Evolutionary conservation across 768 basidiomycete species (phyloP).

Genomic region (Thelephora ganbajun): DNA sequence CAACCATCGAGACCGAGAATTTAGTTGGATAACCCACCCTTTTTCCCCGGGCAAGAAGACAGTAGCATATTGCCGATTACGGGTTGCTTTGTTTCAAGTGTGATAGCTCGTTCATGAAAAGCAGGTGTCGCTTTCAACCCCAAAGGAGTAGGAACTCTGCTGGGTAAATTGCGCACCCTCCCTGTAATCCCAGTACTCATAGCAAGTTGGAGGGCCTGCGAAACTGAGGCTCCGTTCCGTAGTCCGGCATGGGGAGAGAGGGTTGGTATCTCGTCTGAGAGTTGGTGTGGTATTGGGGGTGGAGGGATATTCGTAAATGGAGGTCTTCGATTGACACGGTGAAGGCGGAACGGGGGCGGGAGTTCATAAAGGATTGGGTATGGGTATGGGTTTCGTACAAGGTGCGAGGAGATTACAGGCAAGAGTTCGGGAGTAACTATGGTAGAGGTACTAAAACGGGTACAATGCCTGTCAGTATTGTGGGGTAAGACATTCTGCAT

Average conservation of each 20-base stretch:
- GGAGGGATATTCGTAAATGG: too few relatives aligned
- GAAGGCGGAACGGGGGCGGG: conserved; percentile 18
- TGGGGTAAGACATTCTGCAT: not conserved
- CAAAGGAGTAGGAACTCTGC: conserved; percentile 3
- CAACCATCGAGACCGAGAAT: not conserved
- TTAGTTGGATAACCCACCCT: conserved; percentile 32
- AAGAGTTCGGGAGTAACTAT: conserved; percentile 40
- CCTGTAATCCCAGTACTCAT: not conserved
- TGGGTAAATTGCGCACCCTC: not conserved
- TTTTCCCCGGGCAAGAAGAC: conserved; percentile 92
- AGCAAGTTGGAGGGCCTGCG: not conserved
- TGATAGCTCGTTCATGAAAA: too few relatives aligned
- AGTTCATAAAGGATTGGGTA: conserved; percentile 23
- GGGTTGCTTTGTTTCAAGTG: too few relatives aligned
- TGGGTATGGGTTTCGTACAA: conserved; percentile 6
- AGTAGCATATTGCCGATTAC: conserved; percentile 74
- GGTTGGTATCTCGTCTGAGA: too few relatives aligned
- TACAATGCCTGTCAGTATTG: not conserved
- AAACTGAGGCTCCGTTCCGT: not conserved
- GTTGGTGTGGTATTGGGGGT: too few relatives aligned
- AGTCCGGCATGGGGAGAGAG: not conserved
- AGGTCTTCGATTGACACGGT: conserved; percentile 11
- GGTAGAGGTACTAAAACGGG: conserved; percentile 30
- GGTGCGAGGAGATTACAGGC: conserved; percentile 25
- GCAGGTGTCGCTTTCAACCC: too few relatives aligned